Evolutionary conservation across 2,329 filamentous ascomycete species (phyloP).

Genomic region (Fusarium sororula): DNA sequence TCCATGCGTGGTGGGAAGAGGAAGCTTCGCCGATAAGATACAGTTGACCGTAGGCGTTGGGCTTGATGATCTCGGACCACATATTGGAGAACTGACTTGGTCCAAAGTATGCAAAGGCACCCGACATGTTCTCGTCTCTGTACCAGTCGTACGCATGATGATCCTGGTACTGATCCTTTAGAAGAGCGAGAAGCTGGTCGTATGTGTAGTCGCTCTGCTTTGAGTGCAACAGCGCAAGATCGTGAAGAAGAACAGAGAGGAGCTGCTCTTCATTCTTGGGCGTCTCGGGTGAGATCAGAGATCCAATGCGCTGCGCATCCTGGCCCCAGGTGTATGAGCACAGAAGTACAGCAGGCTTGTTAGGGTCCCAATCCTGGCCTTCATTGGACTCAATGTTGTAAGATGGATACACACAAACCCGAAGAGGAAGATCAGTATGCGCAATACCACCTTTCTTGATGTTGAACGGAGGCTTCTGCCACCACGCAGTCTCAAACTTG

Average conservation of each 20-base stretch:
- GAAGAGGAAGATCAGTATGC: conserved; percentile 44
- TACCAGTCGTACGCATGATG: conserved; percentile 37
- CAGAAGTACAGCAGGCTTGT: conserved; percentile 25
- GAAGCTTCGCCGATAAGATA: conserved; percentile 35
- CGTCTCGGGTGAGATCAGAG: conserved; percentile 13
- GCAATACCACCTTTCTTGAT: conserved; percentile 16
- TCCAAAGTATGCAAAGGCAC: conserved; percentile 36
- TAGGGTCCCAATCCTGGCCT: neutral
- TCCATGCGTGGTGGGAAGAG: conserved; percentile 35
- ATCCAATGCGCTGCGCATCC: conserved; percentile 29
- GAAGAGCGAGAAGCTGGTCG: neutral
- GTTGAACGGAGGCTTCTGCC: conserved; percentile 10
- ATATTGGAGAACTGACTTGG: conserved; percentile 35
- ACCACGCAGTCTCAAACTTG: conserved; percentile 48
- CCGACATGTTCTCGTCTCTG: conserved; percentile 34
- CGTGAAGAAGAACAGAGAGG: conserved; percentile 10
- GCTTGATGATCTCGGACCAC: conserved; percentile 38
- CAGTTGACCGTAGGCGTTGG: conserved; percentile 32
- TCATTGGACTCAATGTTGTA: conserved; percentile 33
- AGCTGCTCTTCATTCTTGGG: conserved; percentile 24
- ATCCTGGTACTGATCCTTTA: conserved; percentile 11
- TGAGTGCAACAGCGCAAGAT: conserved; percentile 24
- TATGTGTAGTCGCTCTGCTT: conserved; percentile 1
- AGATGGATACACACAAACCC: conserved; percentile 47
- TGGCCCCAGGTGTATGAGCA: conserved; percentile 36